phyloP scores from a whole-genome alignment of 257 asterid species.

The Nicotiana otophora region DNA sequence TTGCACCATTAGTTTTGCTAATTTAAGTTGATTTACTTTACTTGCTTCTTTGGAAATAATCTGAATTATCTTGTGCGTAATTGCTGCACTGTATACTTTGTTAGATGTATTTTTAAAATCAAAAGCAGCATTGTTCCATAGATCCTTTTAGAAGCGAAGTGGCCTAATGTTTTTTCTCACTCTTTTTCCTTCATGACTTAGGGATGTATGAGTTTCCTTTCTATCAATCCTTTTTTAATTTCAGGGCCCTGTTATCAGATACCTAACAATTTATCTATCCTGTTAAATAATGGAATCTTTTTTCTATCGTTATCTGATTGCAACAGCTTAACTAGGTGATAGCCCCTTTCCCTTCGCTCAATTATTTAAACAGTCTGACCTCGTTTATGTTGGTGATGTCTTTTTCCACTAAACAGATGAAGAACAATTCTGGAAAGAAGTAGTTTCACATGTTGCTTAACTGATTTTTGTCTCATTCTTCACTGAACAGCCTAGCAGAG shows the following conservation, averaged over 20 bases:
- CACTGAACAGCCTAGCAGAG: constrained; percentile 72
- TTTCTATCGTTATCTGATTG: neutral
- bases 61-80: neutral
- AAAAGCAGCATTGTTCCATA: neutral
- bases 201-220: neutral
- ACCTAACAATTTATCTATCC: neutral
- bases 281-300: neutral
- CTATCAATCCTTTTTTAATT: neutral
- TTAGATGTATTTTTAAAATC: neutral
- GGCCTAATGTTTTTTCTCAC: neutral
- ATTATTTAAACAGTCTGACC: neutral
- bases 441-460: constrained; percentile 7
- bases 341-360: neutral
- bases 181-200: neutral
- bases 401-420: neutral
- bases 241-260: neutral
- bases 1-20: neutral
- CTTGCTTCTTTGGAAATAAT: neutral
- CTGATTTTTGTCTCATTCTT: constrained; percentile 3
- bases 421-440: neutral
- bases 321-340: neutral
- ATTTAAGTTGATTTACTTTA: neutral
- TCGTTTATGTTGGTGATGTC: neutral
- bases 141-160: neutral
- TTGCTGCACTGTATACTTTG: neutral